Percentiles rank a stretch among this genome's conserved stretches.
Conservation (phyloP, 805 yeast species). For the Maudiozyma saulgeensis region DNA sequence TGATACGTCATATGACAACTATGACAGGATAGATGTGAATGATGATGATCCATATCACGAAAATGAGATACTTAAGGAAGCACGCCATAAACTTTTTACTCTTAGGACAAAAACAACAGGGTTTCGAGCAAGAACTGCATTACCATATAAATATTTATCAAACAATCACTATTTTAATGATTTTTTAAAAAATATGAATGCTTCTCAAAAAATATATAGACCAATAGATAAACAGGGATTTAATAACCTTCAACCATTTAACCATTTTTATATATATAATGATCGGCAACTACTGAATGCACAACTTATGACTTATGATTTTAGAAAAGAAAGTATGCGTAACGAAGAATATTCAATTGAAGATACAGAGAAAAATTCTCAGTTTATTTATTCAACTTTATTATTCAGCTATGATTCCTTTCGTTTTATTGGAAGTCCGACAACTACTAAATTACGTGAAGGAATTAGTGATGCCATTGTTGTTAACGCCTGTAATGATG, state of each 20-base stretch:
- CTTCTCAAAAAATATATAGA: not conserved
- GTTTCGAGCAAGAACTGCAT: not conserved
- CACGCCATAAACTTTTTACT: too few relatives aligned
- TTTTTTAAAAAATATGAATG: not conserved
- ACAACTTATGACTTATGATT: too few relatives aligned
- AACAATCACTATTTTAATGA: not conserved
- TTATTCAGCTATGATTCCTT: conserved; percentile 11
- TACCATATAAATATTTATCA: not conserved
- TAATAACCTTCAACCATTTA: too few relatives aligned
- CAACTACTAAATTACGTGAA: conserved; percentile 5
- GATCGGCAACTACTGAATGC: too few relatives aligned
- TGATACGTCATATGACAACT: too few relatives aligned
- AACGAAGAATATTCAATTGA: not conserved
- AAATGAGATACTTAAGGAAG: too few relatives aligned
- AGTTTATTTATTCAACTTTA: conserved; percentile 5
- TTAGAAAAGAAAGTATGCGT: too few relatives aligned
- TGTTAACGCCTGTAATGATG: not conserved
- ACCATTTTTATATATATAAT: too few relatives aligned
- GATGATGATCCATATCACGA: too few relatives aligned
- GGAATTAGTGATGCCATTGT: conserved; percentile 15
- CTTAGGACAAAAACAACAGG: not conserved
- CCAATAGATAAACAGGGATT: not conserved
- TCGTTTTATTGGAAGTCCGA: conserved; percentile 8
- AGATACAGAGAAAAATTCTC: not conserved
- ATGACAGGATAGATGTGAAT: too few relatives aligned